Conservation (phyloP, 2,329 filamentous ascomycete genomes). For the Neophaeococcomyces mojaviensis region DNA sequence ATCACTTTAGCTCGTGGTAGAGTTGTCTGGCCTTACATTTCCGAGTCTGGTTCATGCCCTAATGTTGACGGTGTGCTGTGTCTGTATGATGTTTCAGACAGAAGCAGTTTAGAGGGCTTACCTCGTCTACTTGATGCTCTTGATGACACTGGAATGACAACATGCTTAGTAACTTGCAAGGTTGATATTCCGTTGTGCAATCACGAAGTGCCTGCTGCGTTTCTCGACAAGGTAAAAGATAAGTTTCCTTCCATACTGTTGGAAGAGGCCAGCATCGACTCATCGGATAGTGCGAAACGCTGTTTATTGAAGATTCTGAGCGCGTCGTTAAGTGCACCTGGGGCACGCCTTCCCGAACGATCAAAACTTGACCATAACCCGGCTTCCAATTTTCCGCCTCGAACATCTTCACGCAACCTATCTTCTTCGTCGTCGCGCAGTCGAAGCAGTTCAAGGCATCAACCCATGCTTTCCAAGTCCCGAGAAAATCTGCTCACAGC, state of each 20-base stretch:
- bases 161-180: constrained; percentile 64
- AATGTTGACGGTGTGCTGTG: constrained; percentile 75
- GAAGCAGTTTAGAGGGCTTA: constrained; percentile 65
- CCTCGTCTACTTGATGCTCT: constrained; percentile 54
- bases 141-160: constrained; percentile 3
- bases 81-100: constrained; percentile 79
- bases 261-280: constrained; percentile 64
- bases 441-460: constrained; percentile 5
- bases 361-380: not conserved
- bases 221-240: constrained; percentile 57
- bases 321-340: not conserved
- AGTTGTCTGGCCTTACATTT: constrained; percentile 44
- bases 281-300: constrained; percentile 63
- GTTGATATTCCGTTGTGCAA: constrained; percentile 68
- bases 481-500: constrained; percentile 1
- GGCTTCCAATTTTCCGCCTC: not conserved
- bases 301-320: constrained; percentile 63
- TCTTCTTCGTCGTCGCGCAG: constrained; percentile 6
- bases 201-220: constrained; percentile 63
- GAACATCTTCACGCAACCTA: constrained; percentile 5
- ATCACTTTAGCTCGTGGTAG: constrained; percentile 43
- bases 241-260: constrained; percentile 60
- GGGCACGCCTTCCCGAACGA: not conserved
- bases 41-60: constrained; percentile 62
- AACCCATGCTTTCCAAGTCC: constrained; percentile 2